Evolutionary conservation across 371 early-diverging fungal species (phyloP).

Genomic region (Rhizopus stolonifer): DNA sequence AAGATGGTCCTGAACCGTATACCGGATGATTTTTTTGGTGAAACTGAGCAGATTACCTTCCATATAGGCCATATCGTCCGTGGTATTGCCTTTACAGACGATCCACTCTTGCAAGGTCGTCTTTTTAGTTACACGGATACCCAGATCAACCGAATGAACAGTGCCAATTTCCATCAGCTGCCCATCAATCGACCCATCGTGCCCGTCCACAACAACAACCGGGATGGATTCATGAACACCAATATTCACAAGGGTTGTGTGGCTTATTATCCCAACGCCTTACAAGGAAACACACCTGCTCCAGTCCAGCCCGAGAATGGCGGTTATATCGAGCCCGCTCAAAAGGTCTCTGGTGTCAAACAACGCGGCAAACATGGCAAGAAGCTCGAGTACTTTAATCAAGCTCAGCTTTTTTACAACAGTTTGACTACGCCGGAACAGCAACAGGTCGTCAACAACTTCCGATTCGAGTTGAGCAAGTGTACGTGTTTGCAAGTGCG

Average conservation of each 20-base stretch:
- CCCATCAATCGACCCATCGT: slow-evolving; percentile 53
- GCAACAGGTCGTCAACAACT: slow-evolving; percentile 39
- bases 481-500: slow-evolving; percentile 29
- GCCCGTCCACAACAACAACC: slow-evolving; percentile 50
- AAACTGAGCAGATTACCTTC: slow-evolving; percentile 56
- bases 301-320: slow-evolving; percentile 11
- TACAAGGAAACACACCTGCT: slow-evolving; percentile 21
- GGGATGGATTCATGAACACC: slow-evolving; percentile 46
- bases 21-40: slow-evolving; percentile 56
- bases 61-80: slow-evolving; percentile 39
- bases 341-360: slow-evolving; percentile 18
- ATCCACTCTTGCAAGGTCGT: slow-evolving; percentile 58
- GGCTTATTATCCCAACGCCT: slow-evolving; percentile 18
- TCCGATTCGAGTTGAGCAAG: slow-evolving; percentile 45
- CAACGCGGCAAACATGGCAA: slow-evolving; percentile 22
- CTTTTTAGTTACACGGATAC: slow-evolving; percentile 56
- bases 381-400: slow-evolving; percentile 42
- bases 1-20: slow-evolving; percentile 53
- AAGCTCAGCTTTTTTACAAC: slow-evolving; percentile 46
- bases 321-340: slow-evolving; percentile 21
- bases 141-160: slow-evolving; percentile 47
- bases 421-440: slow-evolving; percentile 35
- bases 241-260: slow-evolving; percentile 18
- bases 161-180: slow-evolving; percentile 49
- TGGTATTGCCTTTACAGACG: slow-evolving; percentile 53